Percentiles rank a stretch among this genome's conserved stretches.
phyloP scores from a whole-genome alignment of 495 filamentous ascomycete genomes.

The Ramalina peruviana region DNA sequence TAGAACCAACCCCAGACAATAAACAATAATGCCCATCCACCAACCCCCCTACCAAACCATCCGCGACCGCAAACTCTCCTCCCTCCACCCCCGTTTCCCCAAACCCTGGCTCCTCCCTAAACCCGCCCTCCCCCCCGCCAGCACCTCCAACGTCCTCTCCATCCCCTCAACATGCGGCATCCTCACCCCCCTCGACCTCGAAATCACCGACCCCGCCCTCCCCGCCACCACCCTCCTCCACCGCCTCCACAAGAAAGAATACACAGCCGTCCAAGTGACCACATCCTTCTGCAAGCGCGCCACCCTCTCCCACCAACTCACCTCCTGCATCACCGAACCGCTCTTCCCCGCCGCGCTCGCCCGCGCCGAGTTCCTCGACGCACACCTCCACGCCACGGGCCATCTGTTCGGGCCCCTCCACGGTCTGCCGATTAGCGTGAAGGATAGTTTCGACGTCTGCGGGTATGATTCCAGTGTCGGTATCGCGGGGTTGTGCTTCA shows the following conservation, averaged over 20 bases:
- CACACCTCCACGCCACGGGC: slow-evolving; percentile 32
- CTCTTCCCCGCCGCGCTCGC: slow-evolving; percentile 47
- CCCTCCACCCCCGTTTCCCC: slow-evolving; percentile 32
- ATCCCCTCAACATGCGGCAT: slow-evolving; percentile 37
- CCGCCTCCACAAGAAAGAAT: slow-evolving; percentile 19
- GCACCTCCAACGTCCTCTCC: slow-evolving; percentile 24
- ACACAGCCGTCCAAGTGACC: slow-evolving; percentile 40
- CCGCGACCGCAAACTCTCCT: slow-evolving; percentile 29
- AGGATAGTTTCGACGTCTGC: slow-evolving; percentile 52
- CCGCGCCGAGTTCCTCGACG: slow-evolving; percentile 45
- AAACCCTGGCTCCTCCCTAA: slow-evolving; percentile 26
- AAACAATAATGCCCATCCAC: not conserved
- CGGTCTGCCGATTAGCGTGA: slow-evolving; percentile 51
- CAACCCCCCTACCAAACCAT: slow-evolving; percentile 1
- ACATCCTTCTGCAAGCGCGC: slow-evolving; percentile 50
- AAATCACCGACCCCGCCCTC: slow-evolving; percentile 41
- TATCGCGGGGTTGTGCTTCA: slow-evolving; percentile 37
- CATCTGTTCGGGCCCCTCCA: slow-evolving; percentile 46
- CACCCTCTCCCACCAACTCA: slow-evolving; percentile 46
- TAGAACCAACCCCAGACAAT: not conserved
- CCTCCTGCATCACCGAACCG: slow-evolving; percentile 53
- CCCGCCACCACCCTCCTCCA: slow-evolving; percentile 31
- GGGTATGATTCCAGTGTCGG: slow-evolving; percentile 45
- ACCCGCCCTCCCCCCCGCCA: slow-evolving; percentile 3
- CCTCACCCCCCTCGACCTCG: slow-evolving; percentile 36